Evolutionary conservation across 169 alveolate genomes (phyloP).

Genomic region (Babesia ovata): DNA sequence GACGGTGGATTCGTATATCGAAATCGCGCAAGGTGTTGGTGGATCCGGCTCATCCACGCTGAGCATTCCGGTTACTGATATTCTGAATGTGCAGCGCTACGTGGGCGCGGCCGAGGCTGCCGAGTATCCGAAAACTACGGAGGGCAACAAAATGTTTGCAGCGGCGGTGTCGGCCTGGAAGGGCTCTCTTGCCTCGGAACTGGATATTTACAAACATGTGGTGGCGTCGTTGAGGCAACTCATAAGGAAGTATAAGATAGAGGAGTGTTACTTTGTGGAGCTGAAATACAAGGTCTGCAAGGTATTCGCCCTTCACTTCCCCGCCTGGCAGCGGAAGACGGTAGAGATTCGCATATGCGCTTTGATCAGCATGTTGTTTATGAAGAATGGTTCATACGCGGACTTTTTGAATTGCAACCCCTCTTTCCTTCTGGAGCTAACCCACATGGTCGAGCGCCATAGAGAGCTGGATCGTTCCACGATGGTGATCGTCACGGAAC

Average conservation of each 20-base stretch:
- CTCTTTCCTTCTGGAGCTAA: conserved; percentile 59
- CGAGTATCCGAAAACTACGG: neutral
- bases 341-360: conserved; percentile 63
- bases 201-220: conserved; percentile 43
- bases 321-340: conserved; percentile 31
- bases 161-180: conserved; percentile 1
- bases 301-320: conserved; percentile 48
- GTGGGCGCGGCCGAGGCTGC: neutral
- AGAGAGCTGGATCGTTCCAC: conserved; percentile 44
- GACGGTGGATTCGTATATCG: conserved; percentile 41
- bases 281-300: conserved; percentile 59
- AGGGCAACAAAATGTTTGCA: conserved; percentile 6
- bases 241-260: conserved; percentile 45
- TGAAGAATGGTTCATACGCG: conserved; percentile 37
- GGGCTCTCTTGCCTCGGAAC: neutral
- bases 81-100: conserved; percentile 3
- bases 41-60: neutral
- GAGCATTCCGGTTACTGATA: conserved; percentile 18
- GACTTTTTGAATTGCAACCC: conserved; percentile 64
- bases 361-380: conserved; percentile 43
- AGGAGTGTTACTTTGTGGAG: conserved; percentile 47
- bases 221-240: conserved; percentile 37
- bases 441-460: conserved; percentile 49
- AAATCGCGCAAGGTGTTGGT: conserved; percentile 26
- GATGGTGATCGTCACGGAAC: conserved; percentile 60